Base-by-base conservation (phyloP, 192 early-diverging fungal genomes). In the Kickxella alabastrina region DNA sequence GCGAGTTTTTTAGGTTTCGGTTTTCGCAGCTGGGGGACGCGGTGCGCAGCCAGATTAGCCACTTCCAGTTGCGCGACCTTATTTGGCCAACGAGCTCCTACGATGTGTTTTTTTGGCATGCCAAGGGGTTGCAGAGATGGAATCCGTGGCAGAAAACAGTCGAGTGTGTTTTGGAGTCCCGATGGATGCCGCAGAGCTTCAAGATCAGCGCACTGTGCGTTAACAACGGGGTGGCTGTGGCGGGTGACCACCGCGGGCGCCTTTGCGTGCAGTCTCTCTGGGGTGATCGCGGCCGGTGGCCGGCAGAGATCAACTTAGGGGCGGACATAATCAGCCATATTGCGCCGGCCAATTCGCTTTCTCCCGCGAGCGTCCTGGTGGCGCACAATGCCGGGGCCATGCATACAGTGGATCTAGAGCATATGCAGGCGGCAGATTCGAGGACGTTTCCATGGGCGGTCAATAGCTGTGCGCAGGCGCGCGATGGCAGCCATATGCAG, bases 51-150 rank as follows among this genome's bases (percentile, higher is more conserved):
- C 61, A 74, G 40, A 48, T 74, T 47, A 52, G 38, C 31, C 67
- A 79, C 50, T 67, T 75, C 23, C 70, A 75, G 57, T 50, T 74
- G 15, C 77, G 77, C 44, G 62, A 79, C 40, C 42, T 79, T 52
- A 37, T 79, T 9, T 67, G 63, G 49, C 67, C 77, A 3, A 68
- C 69, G 6, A 73, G 65, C 48, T 52, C 44, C 22, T 66, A 65
- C 43, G 62, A 69, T 42, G 65, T 79, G 40, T 69, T 63, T 18
- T 79, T 46, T 40, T 36, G 43, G 44, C 62, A 79, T 27, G 19
- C 48, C 1, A 56, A 56, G 6, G 59, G 63, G 14, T 45, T 75
- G 1, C 59, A 57, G 24, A n/a, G 37, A 17, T 79, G 77, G 77
- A 59, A 74, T 22, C 62, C 66, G 1, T 60, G 58, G 63, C 46